These are phyloP conservation scores for Ascochyta rabiei DNA, from an alignment of 2,329 filamentous ascomycete genomes.

Conservation along the genomic window DNA sequence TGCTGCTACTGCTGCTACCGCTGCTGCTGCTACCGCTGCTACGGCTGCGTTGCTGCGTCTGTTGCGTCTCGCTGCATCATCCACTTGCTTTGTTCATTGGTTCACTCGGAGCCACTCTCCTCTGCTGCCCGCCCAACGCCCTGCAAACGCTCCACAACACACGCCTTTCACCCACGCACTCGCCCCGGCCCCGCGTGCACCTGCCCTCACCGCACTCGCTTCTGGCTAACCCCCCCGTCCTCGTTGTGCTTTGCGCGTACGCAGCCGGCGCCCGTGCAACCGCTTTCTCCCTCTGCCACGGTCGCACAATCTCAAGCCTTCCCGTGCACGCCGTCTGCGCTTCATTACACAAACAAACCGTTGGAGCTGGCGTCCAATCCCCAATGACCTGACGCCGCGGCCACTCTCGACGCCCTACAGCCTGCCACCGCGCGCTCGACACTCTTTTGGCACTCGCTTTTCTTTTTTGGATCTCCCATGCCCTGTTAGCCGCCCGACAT, in stretches of 20 bases:
- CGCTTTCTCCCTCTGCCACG: slow-evolving; percentile 29
- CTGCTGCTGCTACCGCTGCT: too few relatives aligned
- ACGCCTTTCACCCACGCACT: neutral
- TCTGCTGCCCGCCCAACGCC: neutral
- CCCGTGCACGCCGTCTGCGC: slow-evolving; percentile 19
- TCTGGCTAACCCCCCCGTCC: slow-evolving; percentile 24
- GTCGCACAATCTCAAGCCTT: slow-evolving; percentile 33
- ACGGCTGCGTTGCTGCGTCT: slow-evolving; percentile 2
- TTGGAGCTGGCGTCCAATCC: slow-evolving; percentile 41
- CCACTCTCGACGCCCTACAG: slow-evolving; percentile 31
- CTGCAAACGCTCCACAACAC: neutral
- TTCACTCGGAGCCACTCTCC: neutral
- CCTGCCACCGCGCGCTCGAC: slow-evolving; percentile 30
- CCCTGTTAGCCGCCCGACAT: slow-evolving; percentile 34
- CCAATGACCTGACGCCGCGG: slow-evolving; percentile 43
- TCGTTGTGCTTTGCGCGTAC: neutral
- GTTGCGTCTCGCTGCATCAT: slow-evolving; percentile 1
- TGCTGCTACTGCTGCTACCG: neutral
- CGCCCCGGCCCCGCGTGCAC: slow-evolving; percentile 11
- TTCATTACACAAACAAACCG: slow-evolving; percentile 36
- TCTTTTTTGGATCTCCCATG: slow-evolving; percentile 27
- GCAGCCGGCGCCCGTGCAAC: slow-evolving; percentile 33
- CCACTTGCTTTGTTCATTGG: slow-evolving; percentile 9
- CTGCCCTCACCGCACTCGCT: slow-evolving; percentile 18
- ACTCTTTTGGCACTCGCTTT: slow-evolving; percentile 30